phyloP scores from a whole-genome alignment of 2,329 filamentous ascomycete species.

The Ophiostoma perfectum region DNA sequence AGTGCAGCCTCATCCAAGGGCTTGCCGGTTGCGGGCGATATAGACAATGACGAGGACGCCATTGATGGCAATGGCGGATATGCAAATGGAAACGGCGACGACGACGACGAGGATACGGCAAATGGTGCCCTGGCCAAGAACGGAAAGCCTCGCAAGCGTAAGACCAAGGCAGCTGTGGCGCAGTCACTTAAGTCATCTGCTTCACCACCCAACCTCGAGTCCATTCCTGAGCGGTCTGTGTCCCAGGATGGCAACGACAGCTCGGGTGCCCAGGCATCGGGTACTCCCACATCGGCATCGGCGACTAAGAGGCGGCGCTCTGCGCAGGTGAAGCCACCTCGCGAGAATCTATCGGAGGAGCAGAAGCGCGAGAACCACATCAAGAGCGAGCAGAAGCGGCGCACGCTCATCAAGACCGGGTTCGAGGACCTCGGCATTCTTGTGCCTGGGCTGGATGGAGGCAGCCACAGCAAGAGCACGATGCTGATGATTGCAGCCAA shows the following conservation, averaged over 20 bases:
- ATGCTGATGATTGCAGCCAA: constrained; percentile 70
- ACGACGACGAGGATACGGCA: constrained; percentile 5
- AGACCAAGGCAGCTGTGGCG: constrained; percentile 7
- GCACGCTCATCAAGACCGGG: constrained; percentile 73
- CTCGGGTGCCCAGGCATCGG: not conserved
- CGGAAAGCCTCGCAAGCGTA: constrained; percentile 20
- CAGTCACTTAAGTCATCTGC: constrained; percentile 7
- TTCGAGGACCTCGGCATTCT: constrained; percentile 74
- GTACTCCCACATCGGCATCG: not conserved
- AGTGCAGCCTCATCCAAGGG: not conserved
- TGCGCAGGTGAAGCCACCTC: constrained; percentile 39
- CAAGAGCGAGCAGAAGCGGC: constrained; percentile 77
- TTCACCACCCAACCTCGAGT: constrained; percentile 5
- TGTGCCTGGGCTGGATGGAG: constrained; percentile 67
- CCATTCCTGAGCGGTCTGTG: not conserved
- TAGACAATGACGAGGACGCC: not conserved
- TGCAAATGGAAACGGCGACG: not conserved
- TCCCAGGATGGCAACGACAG: not conserved
- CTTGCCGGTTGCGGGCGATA: constrained; percentile 24
- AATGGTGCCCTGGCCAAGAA: not conserved
- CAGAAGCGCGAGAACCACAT: constrained; percentile 86
- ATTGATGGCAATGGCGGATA: not conserved
- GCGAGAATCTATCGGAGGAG: constrained; percentile 72
- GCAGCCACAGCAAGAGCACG: constrained; percentile 77
- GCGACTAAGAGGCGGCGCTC: constrained; percentile 17